phyloP scores from a whole-genome alignment of 805 yeast genomes.

The Candida golubevii region DNA sequence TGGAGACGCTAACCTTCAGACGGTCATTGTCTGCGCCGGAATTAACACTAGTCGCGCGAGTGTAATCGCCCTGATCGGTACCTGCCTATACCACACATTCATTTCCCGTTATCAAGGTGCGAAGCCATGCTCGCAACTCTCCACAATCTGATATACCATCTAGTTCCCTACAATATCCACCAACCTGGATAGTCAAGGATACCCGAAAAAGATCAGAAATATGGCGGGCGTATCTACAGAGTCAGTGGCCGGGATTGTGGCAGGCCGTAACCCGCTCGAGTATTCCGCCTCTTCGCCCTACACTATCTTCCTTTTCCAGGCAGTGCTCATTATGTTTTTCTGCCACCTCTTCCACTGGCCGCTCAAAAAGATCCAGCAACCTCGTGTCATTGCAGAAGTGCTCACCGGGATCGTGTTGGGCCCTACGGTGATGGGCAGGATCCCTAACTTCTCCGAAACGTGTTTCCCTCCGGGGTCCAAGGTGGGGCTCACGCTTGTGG shows the following conservation, averaged over 20 bases:
- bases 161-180: too few species aligned
- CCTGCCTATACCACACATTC: too few species aligned
- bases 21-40: too few species aligned
- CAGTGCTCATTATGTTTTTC: constrained; percentile 52
- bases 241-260: constrained; percentile 61
- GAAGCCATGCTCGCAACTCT: too few species aligned
- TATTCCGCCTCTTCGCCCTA: constrained; percentile 57
- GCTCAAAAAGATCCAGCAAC: constrained; percentile 60
- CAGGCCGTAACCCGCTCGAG: constrained; percentile 67
- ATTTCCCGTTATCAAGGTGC: too few species aligned
- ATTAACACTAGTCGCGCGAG: too few species aligned
- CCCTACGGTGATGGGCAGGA: constrained; percentile 68
- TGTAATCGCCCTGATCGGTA: too few species aligned
- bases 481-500: constrained; percentile 60
- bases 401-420: constrained; percentile 72
- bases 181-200: too few species aligned
- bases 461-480: constrained; percentile 64
- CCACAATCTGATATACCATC: too few species aligned
- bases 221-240: constrained; percentile 34
- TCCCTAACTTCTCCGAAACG: constrained; percentile 59
- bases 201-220: not conserved
- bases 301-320: constrained; percentile 68
- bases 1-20: too few species aligned
- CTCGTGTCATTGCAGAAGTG: constrained; percentile 79
- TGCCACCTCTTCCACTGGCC: constrained; percentile 63